phyloP scores from a whole-genome alignment of 192 early-diverging fungal species.

The Backusella mclennaniae region DNA sequence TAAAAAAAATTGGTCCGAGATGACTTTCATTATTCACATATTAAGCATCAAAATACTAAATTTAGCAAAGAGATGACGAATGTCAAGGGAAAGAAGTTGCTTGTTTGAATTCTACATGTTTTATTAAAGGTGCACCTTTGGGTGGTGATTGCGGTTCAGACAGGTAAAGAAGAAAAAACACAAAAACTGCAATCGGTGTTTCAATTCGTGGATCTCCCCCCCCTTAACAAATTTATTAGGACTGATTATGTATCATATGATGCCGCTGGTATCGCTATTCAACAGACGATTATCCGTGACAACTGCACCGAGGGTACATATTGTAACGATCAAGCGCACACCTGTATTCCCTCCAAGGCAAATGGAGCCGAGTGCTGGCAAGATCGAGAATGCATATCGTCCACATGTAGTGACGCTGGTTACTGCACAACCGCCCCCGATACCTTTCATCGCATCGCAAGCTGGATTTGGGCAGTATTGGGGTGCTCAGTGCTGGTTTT shows the following conservation, averaged over 20 bases:
- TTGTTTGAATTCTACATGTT: slow-evolving; percentile 33
- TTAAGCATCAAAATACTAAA: background rate
- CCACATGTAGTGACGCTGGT: slow-evolving; percentile 26
- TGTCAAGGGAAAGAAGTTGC: slow-evolving; percentile 23
- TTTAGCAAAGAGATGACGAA: slow-evolving; percentile 38
- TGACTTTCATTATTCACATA: background rate
- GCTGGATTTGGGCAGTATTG: slow-evolving; percentile 32
- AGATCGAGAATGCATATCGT: slow-evolving; percentile 32
- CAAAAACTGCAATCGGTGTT: background rate
- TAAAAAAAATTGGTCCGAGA: background rate
- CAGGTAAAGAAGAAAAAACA: slow-evolving; percentile 13
- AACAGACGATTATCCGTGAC: slow-evolving; percentile 31
- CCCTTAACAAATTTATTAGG: slow-evolving; percentile 10
- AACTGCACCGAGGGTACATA: slow-evolving; percentile 37
- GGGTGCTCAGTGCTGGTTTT: slow-evolving; percentile 32
- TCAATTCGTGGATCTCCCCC: background rate
- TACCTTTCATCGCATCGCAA: slow-evolving; percentile 23
- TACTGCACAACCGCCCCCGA: slow-evolving; percentile 27
- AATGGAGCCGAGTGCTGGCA: slow-evolving; percentile 28
- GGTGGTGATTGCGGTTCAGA: slow-evolving; percentile 33
- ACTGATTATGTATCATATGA: slow-evolving; percentile 33
- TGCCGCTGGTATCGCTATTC: slow-evolving; percentile 15
- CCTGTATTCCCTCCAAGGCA: slow-evolving; percentile 20
- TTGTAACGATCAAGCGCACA: background rate
- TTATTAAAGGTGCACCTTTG: slow-evolving; percentile 30